Base-by-base conservation (phyloP, 768 basidiomycete species). In the Tephrocybe rancida region DNA sequence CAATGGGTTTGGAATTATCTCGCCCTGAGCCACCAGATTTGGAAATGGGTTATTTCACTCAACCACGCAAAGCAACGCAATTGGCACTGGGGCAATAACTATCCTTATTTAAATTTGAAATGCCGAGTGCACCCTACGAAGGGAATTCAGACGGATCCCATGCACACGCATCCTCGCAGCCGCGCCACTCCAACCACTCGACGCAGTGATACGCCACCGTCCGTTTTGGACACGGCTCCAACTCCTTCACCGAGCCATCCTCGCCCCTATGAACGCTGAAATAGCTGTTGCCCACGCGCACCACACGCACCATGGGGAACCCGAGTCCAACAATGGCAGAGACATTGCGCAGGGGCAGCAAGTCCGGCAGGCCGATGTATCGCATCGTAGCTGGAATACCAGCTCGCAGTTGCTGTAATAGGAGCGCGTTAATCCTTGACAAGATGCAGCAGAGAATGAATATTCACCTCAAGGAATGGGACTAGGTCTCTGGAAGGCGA, bases 101-200 rank as follows among this genome's bases (percentile, higher is more conserved):
- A 32, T 13, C 6, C 13, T 32, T 32, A 32, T 32, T 7, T 7
- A 32, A 32, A 32, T 32, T 13, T 6, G 13, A 32, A 32, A 32
- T 7, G 30, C 30, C 30, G 13, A 6, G 6, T 13, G 30, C 6
- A 32, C 6, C 6, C 27, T 44, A 58, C 19, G 52, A 48, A 19
- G 48, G 54, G 24, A 63, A 63, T n/a, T 63, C 61, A 1, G 59
- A 61, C n/a, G 54, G 61, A 42, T 63, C 56, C 59, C 59, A 48
- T 9, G 50, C 27, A 50, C 55, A 57, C 25, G 84, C 85, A 55
- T 85, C 81, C 56, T 80, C 80, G 57, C 86, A 87, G 0, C 81
- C 84, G 32, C 80, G 65, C 74, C 83, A 84, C 64, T 86, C 84
- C 21, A 88, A 70, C 85, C 85, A 87, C 60, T 87, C 84, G 16